Percentiles rank a stretch among this genome's conserved stretches.
phyloP scores from a whole-genome alignment of 257 asterid genomes.

The Solanum bulbocastanum region DNA sequence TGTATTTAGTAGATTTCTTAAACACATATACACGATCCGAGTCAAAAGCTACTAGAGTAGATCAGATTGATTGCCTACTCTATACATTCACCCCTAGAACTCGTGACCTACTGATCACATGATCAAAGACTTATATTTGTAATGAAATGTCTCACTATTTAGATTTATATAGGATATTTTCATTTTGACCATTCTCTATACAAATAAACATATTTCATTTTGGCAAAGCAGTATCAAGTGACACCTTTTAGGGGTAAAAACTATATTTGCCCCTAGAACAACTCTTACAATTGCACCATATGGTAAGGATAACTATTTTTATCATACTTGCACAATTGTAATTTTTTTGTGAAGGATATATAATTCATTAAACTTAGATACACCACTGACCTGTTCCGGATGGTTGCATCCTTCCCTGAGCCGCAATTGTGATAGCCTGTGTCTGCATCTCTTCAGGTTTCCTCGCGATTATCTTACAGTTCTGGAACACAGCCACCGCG shows the following conservation, averaged over 20 bases:
- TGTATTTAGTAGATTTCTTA: neutral
- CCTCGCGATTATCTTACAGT: slow-evolving; percentile 12
- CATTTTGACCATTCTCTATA: neutral
- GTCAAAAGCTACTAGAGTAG: neutral
- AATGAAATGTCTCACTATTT: neutral
- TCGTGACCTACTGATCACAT: neutral
- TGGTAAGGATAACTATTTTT: too few species aligned
- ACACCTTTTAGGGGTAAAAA: neutral
- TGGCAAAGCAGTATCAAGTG: neutral
- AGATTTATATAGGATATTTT: neutral
- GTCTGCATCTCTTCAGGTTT: slow-evolving; percentile 1
- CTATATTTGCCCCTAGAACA: neutral
- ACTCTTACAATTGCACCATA: neutral
- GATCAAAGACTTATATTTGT: neutral
- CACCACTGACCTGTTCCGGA: neutral
- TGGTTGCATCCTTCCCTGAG: slow-evolving; percentile 6
- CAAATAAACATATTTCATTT: too few species aligned
- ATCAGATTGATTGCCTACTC: neutral
- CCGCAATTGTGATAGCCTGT: slow-evolving; percentile 14
- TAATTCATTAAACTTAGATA: neutral
- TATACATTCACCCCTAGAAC: neutral
- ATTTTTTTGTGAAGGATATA: neutral
- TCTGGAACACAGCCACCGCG: slow-evolving; percentile 5
- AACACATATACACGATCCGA: neutral
- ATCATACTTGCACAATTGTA: neutral